These are phyloP conservation scores for Marasmius sp. DNA, from an alignment of 1,284 basidiomycete genomes.

Conservation along the genomic window DNA sequence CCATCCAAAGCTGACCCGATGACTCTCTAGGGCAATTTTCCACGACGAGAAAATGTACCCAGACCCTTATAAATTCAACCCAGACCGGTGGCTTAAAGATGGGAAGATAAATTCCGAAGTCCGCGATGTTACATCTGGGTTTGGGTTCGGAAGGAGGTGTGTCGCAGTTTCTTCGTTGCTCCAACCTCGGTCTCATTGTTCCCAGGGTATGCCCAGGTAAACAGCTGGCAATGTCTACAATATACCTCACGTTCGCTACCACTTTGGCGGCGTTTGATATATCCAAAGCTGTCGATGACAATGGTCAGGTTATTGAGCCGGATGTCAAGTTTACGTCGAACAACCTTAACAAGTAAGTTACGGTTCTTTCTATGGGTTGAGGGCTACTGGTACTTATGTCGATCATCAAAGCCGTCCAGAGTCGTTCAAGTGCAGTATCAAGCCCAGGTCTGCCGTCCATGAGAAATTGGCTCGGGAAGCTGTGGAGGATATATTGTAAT, in stretches of 20 bases:
- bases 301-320: not conserved
- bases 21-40: not conserved
- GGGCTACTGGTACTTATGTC: not conserved
- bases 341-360: not conserved
- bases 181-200: not conserved
- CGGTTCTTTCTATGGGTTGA: not conserved
- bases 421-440: not conserved
- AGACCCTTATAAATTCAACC: not conserved
- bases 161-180: not conserved
- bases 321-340: not conserved
- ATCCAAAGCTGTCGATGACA: not conserved
- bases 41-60: not conserved
- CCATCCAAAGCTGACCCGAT: not conserved
- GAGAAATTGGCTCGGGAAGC: not conserved
- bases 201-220: not conserved
- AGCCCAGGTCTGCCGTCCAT: not conserved
- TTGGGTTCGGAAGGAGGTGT: not conserved
- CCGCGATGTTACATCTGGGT: not conserved
- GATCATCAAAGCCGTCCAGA: not conserved
- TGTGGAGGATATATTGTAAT: not conserved
- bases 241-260: not conserved
- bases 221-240: not conserved
- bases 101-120: not conserved
- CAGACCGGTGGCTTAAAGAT: not conserved
- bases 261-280: not conserved